Percentiles rank a stretch among this genome's conserved stretches.
phyloP scores from a whole-genome alignment of 306 rosid genomes.

The Fragaria ananassa region DNA sequence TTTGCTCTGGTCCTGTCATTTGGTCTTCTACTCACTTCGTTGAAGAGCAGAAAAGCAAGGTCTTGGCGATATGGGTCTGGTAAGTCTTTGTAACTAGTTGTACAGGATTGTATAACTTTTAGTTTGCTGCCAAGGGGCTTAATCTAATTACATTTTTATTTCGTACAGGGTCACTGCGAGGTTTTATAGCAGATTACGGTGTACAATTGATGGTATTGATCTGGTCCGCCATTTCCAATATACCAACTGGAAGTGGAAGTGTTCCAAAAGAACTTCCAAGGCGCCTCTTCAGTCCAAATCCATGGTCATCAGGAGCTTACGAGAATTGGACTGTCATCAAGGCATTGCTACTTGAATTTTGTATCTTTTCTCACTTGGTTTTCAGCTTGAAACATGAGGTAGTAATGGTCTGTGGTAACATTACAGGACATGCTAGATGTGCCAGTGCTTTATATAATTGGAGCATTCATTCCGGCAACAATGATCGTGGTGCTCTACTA shows the following conservation, averaged over 20 bases:
- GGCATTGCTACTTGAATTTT: slow-evolving; percentile 36
- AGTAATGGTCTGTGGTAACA: slow-evolving; percentile 17
- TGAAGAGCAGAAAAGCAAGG: slow-evolving; percentile 73
- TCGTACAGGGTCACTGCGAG: slow-evolving; percentile 57
- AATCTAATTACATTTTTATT: slow-evolving; percentile 1
- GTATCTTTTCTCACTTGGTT: background rate
- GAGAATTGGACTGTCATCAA: slow-evolving; percentile 73
- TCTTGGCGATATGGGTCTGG: slow-evolving; percentile 78
- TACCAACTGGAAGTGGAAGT: slow-evolving; percentile 50
- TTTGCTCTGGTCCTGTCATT: slow-evolving; percentile 74
- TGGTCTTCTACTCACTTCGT: slow-evolving; percentile 69
- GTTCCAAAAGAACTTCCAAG: slow-evolving; percentile 70
- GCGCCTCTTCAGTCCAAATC: slow-evolving; percentile 83
- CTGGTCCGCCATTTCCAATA: slow-evolving; percentile 71
- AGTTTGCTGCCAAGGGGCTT: background rate
- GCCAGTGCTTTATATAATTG: slow-evolving; percentile 63
- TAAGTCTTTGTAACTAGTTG: slow-evolving; percentile 21
- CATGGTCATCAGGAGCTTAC: slow-evolving; percentile 74
- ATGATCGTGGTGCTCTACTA: slow-evolving; percentile 82
- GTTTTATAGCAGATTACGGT: slow-evolving; percentile 76
- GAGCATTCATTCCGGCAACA: slow-evolving; percentile 79
- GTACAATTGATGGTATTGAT: slow-evolving; percentile 70
- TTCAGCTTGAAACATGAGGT: slow-evolving; percentile 9
- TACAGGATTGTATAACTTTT: background rate
- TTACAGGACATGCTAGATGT: slow-evolving; percentile 76